Base-by-base conservation (phyloP, 805 yeast genomes). In the Isabelozyma rhagii region DNA sequence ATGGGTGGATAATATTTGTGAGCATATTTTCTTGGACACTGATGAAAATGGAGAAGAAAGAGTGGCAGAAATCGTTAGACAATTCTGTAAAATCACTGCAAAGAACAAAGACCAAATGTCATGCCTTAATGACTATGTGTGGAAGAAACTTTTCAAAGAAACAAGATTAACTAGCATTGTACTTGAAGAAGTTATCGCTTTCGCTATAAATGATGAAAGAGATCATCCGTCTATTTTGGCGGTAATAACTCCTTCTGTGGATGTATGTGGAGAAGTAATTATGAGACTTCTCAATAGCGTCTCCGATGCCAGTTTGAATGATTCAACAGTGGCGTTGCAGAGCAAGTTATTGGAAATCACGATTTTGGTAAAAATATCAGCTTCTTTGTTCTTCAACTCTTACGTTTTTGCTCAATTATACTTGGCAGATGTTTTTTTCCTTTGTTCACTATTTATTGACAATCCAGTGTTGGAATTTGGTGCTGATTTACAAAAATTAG, bases 131-230 rank as follows among this genome's bases (percentile, higher is more conserved):
- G 77, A 81, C 39, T 76, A 79, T 46, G 68, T 89, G 14, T 90
- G 96, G 96, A 77, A 81, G 38, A 75, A 79, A 46, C 59, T 90
- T 11, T 81, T 86, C 18, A 59, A 78, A 2, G 91, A 87, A 48
- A 83, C 83, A 42, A 71, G 81, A 39, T 65, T 89, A 10, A 77
- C 80, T 3, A 72, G 78, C 1, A 65, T 81, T 3, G 70, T 89
- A 21, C 77, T 89, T 9, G 91, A 87, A 53, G 97, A 89, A 58
- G 80, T 87, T 18, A 80, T 89, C 5, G 80, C 84, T 2, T 85
- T 84, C 53, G 85, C 91, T 1, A 78, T 88, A 55, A 94, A 87
- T 55, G 81, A 85, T 59, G 87, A 85, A 55, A 84, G 89, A n/a
- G 83, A 78, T 44, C 87, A 89, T 89, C 75, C 77, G 15, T 80